Percentiles rank a stretch among this genome's conserved stretches.
Conservation (phyloP, 169 alveolate species). For the Perkinsus marinus region DNA sequence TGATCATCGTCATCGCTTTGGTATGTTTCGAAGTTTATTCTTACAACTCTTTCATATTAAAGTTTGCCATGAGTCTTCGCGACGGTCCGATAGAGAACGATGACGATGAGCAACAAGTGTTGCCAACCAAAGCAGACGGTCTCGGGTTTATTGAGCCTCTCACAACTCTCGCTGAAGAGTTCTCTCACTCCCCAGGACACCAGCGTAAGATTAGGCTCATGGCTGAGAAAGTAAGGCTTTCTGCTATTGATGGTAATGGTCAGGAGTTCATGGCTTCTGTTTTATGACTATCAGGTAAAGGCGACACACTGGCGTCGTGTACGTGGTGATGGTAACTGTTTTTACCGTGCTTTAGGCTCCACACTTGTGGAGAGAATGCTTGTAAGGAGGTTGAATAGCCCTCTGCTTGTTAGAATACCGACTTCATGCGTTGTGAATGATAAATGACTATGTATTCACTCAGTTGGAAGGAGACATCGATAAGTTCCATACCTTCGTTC, state of each 20-base stretch:
- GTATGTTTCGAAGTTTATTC: not conserved
- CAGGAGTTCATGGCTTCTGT: not conserved
- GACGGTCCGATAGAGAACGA: not conserved
- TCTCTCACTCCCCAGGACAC: not conserved
- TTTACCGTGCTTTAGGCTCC: not conserved
- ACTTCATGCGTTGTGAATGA: not conserved
- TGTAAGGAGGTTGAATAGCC: not conserved
- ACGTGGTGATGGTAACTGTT: not conserved
- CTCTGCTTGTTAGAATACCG: not conserved
- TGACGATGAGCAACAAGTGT: not conserved
- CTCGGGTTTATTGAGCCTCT: not conserved
- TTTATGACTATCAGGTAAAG: not conserved
- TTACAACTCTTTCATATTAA: not conserved
- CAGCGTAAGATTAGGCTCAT: not conserved
- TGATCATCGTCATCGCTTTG: not conserved
- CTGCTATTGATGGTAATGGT: not conserved
- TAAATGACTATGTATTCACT: not conserved
- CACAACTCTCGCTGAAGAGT: not conserved
- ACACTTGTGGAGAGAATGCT: not conserved
- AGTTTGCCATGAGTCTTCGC: not conserved
- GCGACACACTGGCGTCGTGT: not conserved
- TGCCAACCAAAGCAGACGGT: not conserved
- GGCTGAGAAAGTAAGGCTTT: not conserved
- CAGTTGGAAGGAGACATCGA: not conserved
- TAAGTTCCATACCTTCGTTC: not conserved